These are phyloP conservation scores for Cyanidioschyzon merolae DNA, from an alignment of 23 red algal genomes.

Conservation along the genomic window DNA sequence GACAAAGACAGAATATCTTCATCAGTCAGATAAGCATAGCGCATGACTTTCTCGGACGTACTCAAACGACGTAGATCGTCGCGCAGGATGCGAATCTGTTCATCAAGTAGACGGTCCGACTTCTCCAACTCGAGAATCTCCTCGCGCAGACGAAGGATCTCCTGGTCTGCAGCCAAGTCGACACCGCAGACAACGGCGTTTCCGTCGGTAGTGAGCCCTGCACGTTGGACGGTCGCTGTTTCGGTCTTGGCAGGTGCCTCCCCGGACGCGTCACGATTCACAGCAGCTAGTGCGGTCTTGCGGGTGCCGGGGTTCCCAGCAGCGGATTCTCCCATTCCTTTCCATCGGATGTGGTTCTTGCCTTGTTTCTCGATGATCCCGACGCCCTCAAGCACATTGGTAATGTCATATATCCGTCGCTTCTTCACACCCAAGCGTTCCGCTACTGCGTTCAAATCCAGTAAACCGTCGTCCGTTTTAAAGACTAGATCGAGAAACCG, in stretches of 20 bases:
- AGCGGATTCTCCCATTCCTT: conserved; percentile 11
- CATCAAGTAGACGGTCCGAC: conserved; percentile 44
- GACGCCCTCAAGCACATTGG: conserved; percentile 98
- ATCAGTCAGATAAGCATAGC: conserved; percentile 80
- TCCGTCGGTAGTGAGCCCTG: not conserved
- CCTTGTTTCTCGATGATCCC: conserved; percentile 90
- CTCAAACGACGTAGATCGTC: conserved; percentile 38
- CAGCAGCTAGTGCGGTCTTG: not conserved
- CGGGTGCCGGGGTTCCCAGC: not conserved
- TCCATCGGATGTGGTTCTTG: conserved; percentile 98
- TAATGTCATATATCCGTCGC: conserved; percentile 98
- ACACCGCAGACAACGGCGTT: not conserved
- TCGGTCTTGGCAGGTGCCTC: not conserved
- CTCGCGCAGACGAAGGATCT: conserved; percentile 32
- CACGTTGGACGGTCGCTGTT: not conserved
- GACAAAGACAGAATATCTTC: conserved; percentile 73
- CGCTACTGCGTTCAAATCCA: conserved; percentile 82
- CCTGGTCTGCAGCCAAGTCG: conserved; percentile 23
- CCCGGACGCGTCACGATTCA: not conserved
- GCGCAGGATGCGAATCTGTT: conserved; percentile 38
- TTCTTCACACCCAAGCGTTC: conserved; percentile 75
- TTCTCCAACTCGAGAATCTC: conserved; percentile 39
- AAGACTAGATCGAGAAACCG: conserved; percentile 90
- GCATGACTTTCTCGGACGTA: conserved; percentile 45
- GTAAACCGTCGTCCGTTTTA: conserved; percentile 46